phyloP scores from a whole-genome alignment of 2,329 filamentous ascomycete genomes.

The Penicillium occitanis region DNA sequence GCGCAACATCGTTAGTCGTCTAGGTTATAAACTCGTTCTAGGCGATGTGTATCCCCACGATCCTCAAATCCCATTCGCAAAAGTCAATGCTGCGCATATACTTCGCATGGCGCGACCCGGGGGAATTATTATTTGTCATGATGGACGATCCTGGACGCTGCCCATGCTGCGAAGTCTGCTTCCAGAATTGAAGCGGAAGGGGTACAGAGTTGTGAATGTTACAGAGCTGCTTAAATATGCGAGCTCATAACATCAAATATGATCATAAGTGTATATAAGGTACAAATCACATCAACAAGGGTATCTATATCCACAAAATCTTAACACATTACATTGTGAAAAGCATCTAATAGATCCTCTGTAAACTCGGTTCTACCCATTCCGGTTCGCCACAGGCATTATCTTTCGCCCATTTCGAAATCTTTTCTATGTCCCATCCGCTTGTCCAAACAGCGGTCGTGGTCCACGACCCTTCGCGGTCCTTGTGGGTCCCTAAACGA shows the following conservation, averaged over 20 bases:
- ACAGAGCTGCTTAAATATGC: slow-evolving; percentile 59
- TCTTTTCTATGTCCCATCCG: slow-evolving; percentile 33
- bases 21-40: slow-evolving; percentile 73
- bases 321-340: neutral
- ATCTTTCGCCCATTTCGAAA: slow-evolving; percentile 25
- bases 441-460: slow-evolving; percentile 24
- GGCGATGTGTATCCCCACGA: slow-evolving; percentile 89
- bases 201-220: slow-evolving; percentile 71
- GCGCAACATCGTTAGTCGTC: slow-evolving; percentile 56
- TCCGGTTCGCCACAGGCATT: slow-evolving; percentile 26
- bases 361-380: slow-evolving; percentile 32
- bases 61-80: slow-evolving; percentile 71
- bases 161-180: slow-evolving; percentile 74
- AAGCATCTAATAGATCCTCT: slow-evolving; percentile 27
- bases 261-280: neutral
- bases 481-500: slow-evolving; percentile 27
- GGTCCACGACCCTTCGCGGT: slow-evolving; percentile 12
- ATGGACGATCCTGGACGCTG: slow-evolving; percentile 76
- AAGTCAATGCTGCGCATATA: slow-evolving; percentile 74
- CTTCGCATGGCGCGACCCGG: slow-evolving; percentile 76
- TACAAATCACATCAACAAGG: neutral
- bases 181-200: slow-evolving; percentile 66
- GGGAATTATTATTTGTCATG: slow-evolving; percentile 81
- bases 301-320: neutral
- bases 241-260: neutral